A percentile compares a stretch with the other conserved stretches of the same genome.
Evolutionary conservation across 139 green algal species (phyloP).

Genomic region (Closterium sp.): DNA sequence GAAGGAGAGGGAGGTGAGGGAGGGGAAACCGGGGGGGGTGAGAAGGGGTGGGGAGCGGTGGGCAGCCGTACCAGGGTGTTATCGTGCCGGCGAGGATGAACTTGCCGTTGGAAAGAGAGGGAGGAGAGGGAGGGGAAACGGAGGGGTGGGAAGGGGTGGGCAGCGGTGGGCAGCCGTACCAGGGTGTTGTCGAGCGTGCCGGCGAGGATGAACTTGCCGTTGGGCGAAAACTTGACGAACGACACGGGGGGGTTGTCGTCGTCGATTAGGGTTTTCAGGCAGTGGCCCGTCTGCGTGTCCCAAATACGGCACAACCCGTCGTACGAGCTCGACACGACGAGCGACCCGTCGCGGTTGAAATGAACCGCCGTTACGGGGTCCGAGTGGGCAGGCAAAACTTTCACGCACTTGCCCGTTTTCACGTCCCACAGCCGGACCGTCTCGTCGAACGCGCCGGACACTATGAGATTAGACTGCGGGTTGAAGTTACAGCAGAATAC

Average conservation of each 20-base stretch:
- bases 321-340: slow-evolving; percentile 73
- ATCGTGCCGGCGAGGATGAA: slow-evolving; percentile 50
- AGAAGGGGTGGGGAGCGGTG: background rate
- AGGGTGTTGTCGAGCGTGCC: slow-evolving; percentile 44
- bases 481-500: slow-evolving; percentile 83
- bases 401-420: slow-evolving; percentile 62
- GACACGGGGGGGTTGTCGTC: slow-evolving; percentile 69
- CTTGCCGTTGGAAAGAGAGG: slow-evolving; percentile 56
- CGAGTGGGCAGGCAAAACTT: slow-evolving; percentile 80
- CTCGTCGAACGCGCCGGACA: slow-evolving; percentile 87
- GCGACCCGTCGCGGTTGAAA: slow-evolving; percentile 72
- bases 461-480: slow-evolving; percentile 71
- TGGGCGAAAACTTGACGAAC: slow-evolving; percentile 80
- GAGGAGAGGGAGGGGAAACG: background rate
- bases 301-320: slow-evolving; percentile 70
- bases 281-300: slow-evolving; percentile 71
- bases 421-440: slow-evolving; percentile 85
- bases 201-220: slow-evolving; percentile 62
- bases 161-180: background rate
- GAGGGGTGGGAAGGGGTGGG: background rate
- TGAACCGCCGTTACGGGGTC: slow-evolving; percentile 82
- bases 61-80: slow-evolving; percentile 24
- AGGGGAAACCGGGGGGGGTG: background rate
- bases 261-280: slow-evolving; percentile 78
- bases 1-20: background rate